Base-by-base conservation (phyloP, 2,329 filamentous ascomycete species). In the Aureobasidium sp. region DNA sequence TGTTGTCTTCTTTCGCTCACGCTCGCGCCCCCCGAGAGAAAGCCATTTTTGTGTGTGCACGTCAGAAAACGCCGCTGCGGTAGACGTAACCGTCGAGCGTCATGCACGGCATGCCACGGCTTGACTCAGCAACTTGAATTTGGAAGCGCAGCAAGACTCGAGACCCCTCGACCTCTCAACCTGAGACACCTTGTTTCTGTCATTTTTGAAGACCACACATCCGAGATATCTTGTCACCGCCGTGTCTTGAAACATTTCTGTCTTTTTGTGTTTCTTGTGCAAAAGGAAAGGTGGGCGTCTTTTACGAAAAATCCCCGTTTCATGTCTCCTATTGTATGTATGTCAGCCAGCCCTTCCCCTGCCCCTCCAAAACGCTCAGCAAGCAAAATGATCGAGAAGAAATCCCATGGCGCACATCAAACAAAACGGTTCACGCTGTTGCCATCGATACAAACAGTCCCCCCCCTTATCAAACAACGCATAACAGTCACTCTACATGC, bases 391-490 rank as follows among this genome's bases (percentile, higher is more conserved):
- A 30, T 6, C 27, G 27, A 30, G 12, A 30, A 30, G 27, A 30
- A 30, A 30, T 30, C 27, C 27, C 12, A 6, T 12, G 27, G 27
- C n/a, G n/a, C n/a, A n/a, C n/a, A n/a, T n/a, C n/a, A n/a, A n/a
- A n/a, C n/a, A 3, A 45, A 45, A 45, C 41, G 41, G 41, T 42
- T 42, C 34, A 17, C 21, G 37, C 40, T 45, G 41, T 45, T 45
- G 41, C 41, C 41, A 45, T 45, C 41, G 41, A 45, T 45, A 34
- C 41, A 10, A n/a, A 42, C 24, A n/a, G n/a, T n/a, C n/a, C n/a
- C n/a, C n/a, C 17, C 27, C 41, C 41, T 19, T 45, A 34, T 45
- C 41, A 24, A 45, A n/a, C n/a, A 40, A 45, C 19, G 21, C 21
- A 25, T 14, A 42, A 30, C 41, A 45, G 41, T 45, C 3, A n/a